Evolutionary conservation across 768 basidiomycete genomes (phyloP), one percentile per base, ranked within the genome.

Genomic region (Lenzites betulinus): DNA sequence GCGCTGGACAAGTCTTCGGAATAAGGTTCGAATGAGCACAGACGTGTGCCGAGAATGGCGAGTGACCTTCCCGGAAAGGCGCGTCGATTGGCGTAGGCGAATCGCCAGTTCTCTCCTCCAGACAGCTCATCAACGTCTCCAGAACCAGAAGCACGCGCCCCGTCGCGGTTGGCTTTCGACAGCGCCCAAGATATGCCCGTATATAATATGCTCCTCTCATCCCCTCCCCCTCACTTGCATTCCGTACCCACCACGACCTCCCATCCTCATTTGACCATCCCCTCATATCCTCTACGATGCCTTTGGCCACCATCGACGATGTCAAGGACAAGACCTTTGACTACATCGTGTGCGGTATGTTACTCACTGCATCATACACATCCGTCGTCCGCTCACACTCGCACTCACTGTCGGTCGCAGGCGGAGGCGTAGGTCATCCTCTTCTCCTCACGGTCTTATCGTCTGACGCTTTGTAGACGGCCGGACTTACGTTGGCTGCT

Each of bases 401-500:
- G 33, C 28, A 9, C 16, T 18, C 26, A 12, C 25, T 26, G 13
- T 4, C 25, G 47, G 16, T n/a, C 28, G 2, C 42, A 65, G 66
- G 66, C 36, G 66, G 66, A 13, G 66, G 66, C 41, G 66, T 66
- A 59, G 7, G 66, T 52, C 13, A 25, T 12, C 30, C 7, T 15
- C 1, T 1, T 18, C 16, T 11, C 22, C 13, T 16, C 12, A 33
- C 30, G n/a, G 11, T 33, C 6, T 33, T 33, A 11, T 33, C 22
- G 5, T 59, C 9, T 23, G 25, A 2, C 36, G 23, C 28, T 35
- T 0, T 50, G 13, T 35, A 66, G 66, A 67, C 66, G 20, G 76
- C 77, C 2, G 79, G 80, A 11, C 65, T 79, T 26, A 75, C 76
- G 2, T 62, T 81, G 25, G 79, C 78, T 12, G 71, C 71, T 2